Evolutionary conservation across 768 basidiomycete genomes (phyloP).

Genomic region (Lactarius sp.): DNA sequence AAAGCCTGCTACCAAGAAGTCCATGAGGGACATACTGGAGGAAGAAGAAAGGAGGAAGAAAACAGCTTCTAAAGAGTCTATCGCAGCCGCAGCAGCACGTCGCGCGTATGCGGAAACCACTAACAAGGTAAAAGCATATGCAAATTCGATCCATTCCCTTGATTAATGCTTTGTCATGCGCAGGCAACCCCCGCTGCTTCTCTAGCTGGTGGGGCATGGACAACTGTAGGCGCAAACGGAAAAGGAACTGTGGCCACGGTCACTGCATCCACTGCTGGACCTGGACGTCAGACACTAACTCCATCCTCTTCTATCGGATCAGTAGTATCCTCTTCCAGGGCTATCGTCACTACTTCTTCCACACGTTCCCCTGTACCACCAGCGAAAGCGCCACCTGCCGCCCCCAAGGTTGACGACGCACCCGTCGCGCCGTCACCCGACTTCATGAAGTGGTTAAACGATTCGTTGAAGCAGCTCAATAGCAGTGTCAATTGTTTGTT

Average conservation of each 20-base stretch:
- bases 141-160: not conserved
- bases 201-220: conserved; percentile 61
- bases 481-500: conserved; percentile 63
- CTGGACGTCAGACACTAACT: conserved; percentile 35
- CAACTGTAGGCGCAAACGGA: conserved; percentile 78
- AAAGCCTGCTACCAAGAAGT: conserved; percentile 69
- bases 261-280: conserved; percentile 35
- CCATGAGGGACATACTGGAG: conserved; percentile 98
- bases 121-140: conserved; percentile 49
- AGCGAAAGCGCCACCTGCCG: conserved; percentile 26
- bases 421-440: conserved; percentile 74
- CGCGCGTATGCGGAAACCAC: conserved; percentile 78
- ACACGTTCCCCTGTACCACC: conserved; percentile 28
- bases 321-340: conserved; percentile 30
- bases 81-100: conserved; percentile 51
- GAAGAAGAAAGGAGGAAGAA: conserved; percentile 91
- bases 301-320: conserved; percentile 37
- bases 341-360: conserved; percentile 7
- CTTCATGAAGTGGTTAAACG: conserved; percentile 87
- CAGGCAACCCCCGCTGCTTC: conserved; percentile 26
- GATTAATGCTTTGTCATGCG: conserved; percentile 12
- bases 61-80: conserved; percentile 39
- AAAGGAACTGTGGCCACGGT: conserved; percentile 43
- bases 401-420: conserved; percentile 54
- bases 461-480: conserved; percentile 76